Conservation (phyloP, 1,139 yeast species). For the Saccharomycopsis crataegensis region DNA sequence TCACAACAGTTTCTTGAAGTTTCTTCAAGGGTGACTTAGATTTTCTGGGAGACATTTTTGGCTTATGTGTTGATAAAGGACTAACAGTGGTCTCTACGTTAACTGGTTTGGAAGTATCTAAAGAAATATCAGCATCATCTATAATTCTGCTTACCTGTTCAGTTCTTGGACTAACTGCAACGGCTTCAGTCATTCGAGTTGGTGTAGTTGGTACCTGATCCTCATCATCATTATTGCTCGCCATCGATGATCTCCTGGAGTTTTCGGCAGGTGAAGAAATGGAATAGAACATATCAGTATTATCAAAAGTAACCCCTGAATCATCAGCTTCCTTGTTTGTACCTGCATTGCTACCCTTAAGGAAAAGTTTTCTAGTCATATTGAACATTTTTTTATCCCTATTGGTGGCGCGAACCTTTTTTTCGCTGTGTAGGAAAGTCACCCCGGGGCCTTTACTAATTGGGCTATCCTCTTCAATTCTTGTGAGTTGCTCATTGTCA, state of each 20-base stretch:
- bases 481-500: constrained; percentile 10
- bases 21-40: constrained; percentile 20
- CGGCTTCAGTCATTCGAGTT: constrained; percentile 37
- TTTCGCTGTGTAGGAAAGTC: background rate
- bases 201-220: constrained; percentile 30
- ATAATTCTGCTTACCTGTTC: constrained; percentile 32
- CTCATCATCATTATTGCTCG: background rate
- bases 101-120: constrained; percentile 26
- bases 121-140: constrained; percentile 23
- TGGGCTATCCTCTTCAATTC: constrained; percentile 1
- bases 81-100: constrained; percentile 23
- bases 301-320: background rate
- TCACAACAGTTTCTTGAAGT: background rate
- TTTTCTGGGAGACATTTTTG: background rate
- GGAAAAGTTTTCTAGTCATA: background rate
- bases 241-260: background rate
- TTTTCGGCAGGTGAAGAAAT: constrained; percentile 8
- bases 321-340: background rate
- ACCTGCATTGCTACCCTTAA: background rate
- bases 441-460: background rate
- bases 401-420: background rate
- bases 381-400: constrained; percentile 4
- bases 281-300: constrained; percentile 7
- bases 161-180: constrained; percentile 36
- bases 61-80: constrained; percentile 20